Evolutionary conservation across 805 yeast species (phyloP), one percentile per base, ranked within the genome.

Genomic region (Kodamaea restingae): DNA sequence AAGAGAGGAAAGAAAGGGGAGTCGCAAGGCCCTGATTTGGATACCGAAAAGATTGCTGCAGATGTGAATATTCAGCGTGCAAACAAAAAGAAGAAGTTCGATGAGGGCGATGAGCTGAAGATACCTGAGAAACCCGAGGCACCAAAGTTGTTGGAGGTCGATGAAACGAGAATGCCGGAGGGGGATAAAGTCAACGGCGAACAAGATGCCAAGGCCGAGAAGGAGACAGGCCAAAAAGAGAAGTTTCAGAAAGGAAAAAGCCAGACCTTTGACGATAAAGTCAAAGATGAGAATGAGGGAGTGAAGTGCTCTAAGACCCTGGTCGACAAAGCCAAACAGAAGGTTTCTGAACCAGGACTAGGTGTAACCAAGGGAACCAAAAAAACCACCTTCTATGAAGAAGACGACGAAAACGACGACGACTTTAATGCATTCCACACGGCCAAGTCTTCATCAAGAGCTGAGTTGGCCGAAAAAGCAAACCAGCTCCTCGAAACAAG

Each of bases 401-500:
- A 36, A 9, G 53, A 49, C 25, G 40, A 41, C n/a, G 37, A 36
- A 9, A 52, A 49, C 26, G 49, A 41, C 22, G 50, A 47, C 7
- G 46, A 39, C 10, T 44, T 29, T 12, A 40, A 41, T 8, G 29
- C 48, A 22, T 51, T 52, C 38, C 42, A 44, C 21, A 35, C 32
- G 7, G 32, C 22, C 11, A 41, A 33, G 11, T 24, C 24, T 5
- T 32, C 30, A 5, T 35, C 49, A n/a, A 31, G 44, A n/a, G 26
- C 40, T 6, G 55, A 63, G 32, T 44, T 80, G 24, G 57, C 60
- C 33, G 56, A 56, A 54, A 79, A 47, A 42, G 70, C 80, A 1
- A 44, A 43, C 4, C 61, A 65, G 14, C 63, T 87, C 11, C 62
- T 80, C 3, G 62, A 70, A 30, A 58, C 72, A 1, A 66, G 96